phyloP scores from a whole-genome alignment of 2,329 filamentous ascomycete genomes.

The Fusarium odoratissimum region DNA sequence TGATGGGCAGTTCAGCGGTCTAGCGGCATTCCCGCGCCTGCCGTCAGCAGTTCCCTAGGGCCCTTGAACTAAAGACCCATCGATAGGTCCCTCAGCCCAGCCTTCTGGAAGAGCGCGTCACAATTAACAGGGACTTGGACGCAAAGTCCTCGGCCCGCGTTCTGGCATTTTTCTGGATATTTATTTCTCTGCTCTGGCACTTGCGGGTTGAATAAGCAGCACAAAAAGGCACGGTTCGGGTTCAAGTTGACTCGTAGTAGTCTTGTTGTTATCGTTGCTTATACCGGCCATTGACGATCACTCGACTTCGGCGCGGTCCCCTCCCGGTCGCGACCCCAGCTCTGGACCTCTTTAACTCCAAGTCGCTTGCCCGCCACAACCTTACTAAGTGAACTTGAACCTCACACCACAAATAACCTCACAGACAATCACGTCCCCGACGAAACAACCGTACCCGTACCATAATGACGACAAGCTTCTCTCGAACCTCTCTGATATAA shows the following conservation, averaged over 20 bases:
- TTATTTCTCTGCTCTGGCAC: neutral
- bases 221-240: neutral
- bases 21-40: neutral
- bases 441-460: neutral
- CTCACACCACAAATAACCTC: slow-evolving; percentile 32
- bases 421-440: neutral
- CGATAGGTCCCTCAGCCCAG: slow-evolving; percentile 18
- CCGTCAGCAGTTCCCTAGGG: neutral
- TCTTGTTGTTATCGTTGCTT: neutral
- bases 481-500: slow-evolving; percentile 15
- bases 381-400: slow-evolving; percentile 30
- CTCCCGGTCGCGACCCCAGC: slow-evolving; percentile 36
- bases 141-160: slow-evolving; percentile 11
- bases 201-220: neutral
- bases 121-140: slow-evolving; percentile 17
- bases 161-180: slow-evolving; percentile 1
- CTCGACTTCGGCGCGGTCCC: slow-evolving; percentile 13
- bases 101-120: slow-evolving; percentile 33
- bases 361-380: slow-evolving; percentile 25
- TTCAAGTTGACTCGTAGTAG: neutral
- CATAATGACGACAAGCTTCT: slow-evolving; percentile 37
- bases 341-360: slow-evolving; percentile 26
- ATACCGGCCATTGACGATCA: neutral
- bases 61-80: neutral
- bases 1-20: slow-evolving; percentile 28